phyloP scores from a whole-genome alignment of 2,329 filamentous ascomycete species.

The Epichloe gansuensis region DNA sequence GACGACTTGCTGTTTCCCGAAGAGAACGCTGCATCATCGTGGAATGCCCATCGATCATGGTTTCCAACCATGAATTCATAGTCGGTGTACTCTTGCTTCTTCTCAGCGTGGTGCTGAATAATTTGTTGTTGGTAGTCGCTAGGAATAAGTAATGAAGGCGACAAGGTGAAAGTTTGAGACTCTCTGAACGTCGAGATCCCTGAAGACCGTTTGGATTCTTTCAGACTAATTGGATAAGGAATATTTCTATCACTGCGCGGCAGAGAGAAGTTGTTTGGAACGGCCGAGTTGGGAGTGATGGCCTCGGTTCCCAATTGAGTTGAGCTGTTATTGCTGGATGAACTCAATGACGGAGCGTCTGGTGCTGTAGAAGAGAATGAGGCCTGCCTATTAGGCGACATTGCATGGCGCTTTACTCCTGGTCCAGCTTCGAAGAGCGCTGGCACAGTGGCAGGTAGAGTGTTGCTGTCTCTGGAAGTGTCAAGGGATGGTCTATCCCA shows the following conservation, averaged over 20 bases:
- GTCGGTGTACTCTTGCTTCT: conserved; percentile 16
- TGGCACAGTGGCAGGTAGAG: conserved; percentile 13
- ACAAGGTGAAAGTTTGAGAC: conserved; percentile 44
- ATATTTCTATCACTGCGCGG: conserved; percentile 27
- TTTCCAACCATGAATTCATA: conserved; percentile 16
- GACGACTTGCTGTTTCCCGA: conserved; percentile 9
- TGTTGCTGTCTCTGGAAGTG: conserved; percentile 12
- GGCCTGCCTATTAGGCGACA: conserved; percentile 11
- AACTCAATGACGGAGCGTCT: conserved; percentile 36
- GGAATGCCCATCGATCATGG: conserved; percentile 7
- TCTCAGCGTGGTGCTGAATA: conserved; percentile 21
- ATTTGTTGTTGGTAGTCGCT: conserved; percentile 45
- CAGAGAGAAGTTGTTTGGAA: conserved; percentile 39
- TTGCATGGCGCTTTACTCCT: conserved; percentile 9
- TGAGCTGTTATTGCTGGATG: conserved; percentile 26
- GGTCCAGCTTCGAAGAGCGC: conserved; percentile 14
- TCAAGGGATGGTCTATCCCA: conserved; percentile 49
- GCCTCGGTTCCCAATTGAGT: conserved; percentile 31
- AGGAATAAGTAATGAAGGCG: conserved; percentile 50
- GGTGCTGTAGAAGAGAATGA: conserved; percentile 16
- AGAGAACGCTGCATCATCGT: conserved; percentile 9
- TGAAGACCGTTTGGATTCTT: conserved; percentile 30
- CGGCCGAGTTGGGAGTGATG: conserved; percentile 26
- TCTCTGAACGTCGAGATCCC: conserved; percentile 44
- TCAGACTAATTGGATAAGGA: conserved; percentile 14